Conservation (phyloP, 73 alveolate genomes). For the Paramecium tetraurelia region DNA sequence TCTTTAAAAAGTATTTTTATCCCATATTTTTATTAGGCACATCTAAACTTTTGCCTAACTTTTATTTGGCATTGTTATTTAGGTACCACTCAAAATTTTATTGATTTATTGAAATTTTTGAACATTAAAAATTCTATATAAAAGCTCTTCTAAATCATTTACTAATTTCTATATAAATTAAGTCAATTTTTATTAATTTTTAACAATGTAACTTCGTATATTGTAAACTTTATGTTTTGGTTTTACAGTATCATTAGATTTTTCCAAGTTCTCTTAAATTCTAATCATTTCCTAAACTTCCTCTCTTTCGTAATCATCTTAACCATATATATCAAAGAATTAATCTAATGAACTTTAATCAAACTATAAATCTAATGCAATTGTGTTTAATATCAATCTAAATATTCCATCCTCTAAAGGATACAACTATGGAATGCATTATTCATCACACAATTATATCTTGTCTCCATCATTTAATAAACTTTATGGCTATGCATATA, state of each 20-base stretch:
- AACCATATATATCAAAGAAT: not conserved
- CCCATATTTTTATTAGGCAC: constrained; percentile 25
- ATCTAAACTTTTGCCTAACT: constrained; percentile 34
- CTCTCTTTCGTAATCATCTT: constrained; percentile 15
- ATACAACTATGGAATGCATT: not conserved
- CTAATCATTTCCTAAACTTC: constrained; percentile 29
- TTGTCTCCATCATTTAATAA: not conserved
- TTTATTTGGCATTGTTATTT: not conserved
- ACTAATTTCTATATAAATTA: not conserved
- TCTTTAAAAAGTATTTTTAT: not conserved
- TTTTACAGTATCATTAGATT: constrained; percentile 39
- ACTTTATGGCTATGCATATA: constrained; percentile 7
- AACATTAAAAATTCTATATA: not conserved
- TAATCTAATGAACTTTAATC: constrained; percentile 9
- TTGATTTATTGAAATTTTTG: not conserved
- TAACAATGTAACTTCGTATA: not conserved
- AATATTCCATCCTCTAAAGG: not conserved
- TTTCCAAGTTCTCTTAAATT: not conserved
- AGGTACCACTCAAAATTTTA: not conserved
- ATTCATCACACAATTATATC: not conserved
- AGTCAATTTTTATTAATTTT: not conserved
- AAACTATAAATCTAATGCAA: not conserved
- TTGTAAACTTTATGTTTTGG: constrained; percentile 2
- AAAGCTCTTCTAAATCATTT: not conserved
- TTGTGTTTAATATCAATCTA: not conserved